Evolutionary conservation across 2,329 filamentous ascomycete species (phyloP).

Genomic region (Penicillium sp.): DNA sequence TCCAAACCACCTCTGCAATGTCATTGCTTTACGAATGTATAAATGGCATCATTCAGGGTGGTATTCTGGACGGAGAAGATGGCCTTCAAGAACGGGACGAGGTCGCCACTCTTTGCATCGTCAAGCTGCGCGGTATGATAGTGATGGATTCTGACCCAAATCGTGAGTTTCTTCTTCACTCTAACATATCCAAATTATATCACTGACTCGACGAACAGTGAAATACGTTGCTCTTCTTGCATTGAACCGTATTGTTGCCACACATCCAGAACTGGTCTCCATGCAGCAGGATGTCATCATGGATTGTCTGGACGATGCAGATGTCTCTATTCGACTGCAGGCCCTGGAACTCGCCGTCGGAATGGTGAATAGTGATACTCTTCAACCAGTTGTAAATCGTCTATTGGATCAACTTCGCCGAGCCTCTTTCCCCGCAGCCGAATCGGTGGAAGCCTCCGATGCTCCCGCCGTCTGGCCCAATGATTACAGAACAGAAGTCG

Average conservation of each 20-base stretch:
- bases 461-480: conserved; percentile 65
- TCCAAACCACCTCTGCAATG: conserved; percentile 94
- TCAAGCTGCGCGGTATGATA: conserved; percentile 91
- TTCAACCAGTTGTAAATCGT: conserved; percentile 80
- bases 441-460: conserved; percentile 17
- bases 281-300: conserved; percentile 95
- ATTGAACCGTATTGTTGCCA: conserved; percentile 90
- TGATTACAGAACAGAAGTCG: conserved; percentile 82
- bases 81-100: conserved; percentile 83
- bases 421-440: conserved; percentile 49
- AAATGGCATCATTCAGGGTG: conserved; percentile 95
- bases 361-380: conserved; percentile 87
- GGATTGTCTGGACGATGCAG: conserved; percentile 91
- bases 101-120: conserved; percentile 88
- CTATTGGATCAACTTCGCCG: conserved; percentile 81
- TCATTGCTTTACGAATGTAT: conserved; percentile 98
- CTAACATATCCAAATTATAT: not conserved
- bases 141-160: conserved; percentile 93
- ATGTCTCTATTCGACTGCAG: conserved; percentile 93
- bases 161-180: conserved; percentile 56
- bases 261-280: conserved; percentile 84
- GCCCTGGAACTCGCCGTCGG: conserved; percentile 88
- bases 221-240: conserved; percentile 96
- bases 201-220: conserved; percentile 55
- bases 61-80: conserved; percentile 81